Percentiles rank a stretch among this genome's conserved stretches.
Evolutionary conservation across 257 asterid genomes (phyloP).

Genomic region (Gentiana straminea): DNA sequence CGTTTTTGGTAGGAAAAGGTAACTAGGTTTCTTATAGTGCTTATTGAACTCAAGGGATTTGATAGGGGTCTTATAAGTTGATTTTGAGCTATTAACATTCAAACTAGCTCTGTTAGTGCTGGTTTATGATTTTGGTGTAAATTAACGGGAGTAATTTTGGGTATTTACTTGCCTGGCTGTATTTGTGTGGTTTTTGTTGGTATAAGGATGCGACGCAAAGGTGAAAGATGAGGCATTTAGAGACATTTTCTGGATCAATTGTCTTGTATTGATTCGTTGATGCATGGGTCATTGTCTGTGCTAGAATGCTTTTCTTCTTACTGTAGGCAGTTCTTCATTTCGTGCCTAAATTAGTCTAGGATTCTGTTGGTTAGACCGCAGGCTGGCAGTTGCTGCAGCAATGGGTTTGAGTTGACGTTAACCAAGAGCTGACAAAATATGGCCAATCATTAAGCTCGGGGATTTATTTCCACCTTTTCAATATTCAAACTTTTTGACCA

Average conservation of each 20-base stretch:
- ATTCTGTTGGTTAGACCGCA: too few relatives aligned
- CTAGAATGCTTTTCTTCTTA: too few relatives aligned
- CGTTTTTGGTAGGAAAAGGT: neutral
- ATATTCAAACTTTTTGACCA: too few relatives aligned
- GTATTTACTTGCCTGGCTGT: neutral
- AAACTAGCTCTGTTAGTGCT: neutral
- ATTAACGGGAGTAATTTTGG: neutral
- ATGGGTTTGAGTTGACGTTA: too few relatives aligned
- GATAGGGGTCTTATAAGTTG: neutral
- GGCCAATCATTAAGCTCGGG: neutral
- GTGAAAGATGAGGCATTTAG: neutral
- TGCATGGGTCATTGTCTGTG: too few relatives aligned
- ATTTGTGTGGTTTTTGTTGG: neutral
- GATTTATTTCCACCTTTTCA: too few relatives aligned
- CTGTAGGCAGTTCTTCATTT: too few relatives aligned
- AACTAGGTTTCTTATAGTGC: neutral
- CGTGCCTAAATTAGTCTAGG: too few relatives aligned
- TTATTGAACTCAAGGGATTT: conserved; percentile 7
- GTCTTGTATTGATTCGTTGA: neutral
- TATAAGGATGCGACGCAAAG: neutral
- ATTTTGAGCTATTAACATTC: neutral
- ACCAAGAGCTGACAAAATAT: too few relatives aligned
- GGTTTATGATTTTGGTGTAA: neutral
- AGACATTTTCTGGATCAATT: neutral
- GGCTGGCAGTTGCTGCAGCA: too few relatives aligned